Evolutionary conservation across 1,139 yeast genomes (phyloP).

Genomic region (Kodamaea suecica): DNA sequence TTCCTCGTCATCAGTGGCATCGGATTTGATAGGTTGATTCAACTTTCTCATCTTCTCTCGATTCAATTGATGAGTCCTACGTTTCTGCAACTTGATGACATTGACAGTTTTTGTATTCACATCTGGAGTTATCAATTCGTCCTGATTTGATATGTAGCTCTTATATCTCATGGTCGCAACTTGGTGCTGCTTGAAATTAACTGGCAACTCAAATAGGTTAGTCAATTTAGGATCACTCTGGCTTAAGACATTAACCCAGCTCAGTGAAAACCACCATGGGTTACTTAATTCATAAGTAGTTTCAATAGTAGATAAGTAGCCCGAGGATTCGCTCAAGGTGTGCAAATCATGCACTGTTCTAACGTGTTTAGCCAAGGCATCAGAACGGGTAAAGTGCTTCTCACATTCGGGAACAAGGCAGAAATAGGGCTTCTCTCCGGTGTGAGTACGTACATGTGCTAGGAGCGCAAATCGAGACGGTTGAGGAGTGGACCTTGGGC

Average conservation of each 20-base stretch:
- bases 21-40: slow-evolving; percentile 6
- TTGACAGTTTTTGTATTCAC: slow-evolving; percentile 9
- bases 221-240: slow-evolving; percentile 6
- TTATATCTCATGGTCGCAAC: slow-evolving; percentile 34
- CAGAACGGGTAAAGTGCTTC: slow-evolving; percentile 55
- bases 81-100: slow-evolving; percentile 15
- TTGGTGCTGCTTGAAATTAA: slow-evolving; percentile 34
- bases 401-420: slow-evolving; percentile 73
- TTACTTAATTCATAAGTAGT: slow-evolving; percentile 33
- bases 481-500: slow-evolving; percentile 26
- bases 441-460: slow-evolving; percentile 3
- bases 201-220: slow-evolving; percentile 26
- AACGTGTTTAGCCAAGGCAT: slow-evolving; percentile 63
- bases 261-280: slow-evolving; percentile 46
- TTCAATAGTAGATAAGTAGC: slow-evolving; percentile 29
- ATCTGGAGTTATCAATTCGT: slow-evolving; percentile 9
- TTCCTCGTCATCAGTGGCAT: slow-evolving; percentile 8
- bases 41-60: slow-evolving; percentile 9
- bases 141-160: slow-evolving; percentile 14
- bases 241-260: slow-evolving; percentile 26
- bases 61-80: slow-evolving; percentile 11
- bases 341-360: slow-evolving; percentile 58
- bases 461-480: background rate
- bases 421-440: slow-evolving; percentile 54
- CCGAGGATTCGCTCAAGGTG: slow-evolving; percentile 28